A percentile compares a stretch with the other conserved stretches of the same genome.
Conservation (phyloP, 1,139 yeast species). For the Meyerozyma carpophila region DNA sequence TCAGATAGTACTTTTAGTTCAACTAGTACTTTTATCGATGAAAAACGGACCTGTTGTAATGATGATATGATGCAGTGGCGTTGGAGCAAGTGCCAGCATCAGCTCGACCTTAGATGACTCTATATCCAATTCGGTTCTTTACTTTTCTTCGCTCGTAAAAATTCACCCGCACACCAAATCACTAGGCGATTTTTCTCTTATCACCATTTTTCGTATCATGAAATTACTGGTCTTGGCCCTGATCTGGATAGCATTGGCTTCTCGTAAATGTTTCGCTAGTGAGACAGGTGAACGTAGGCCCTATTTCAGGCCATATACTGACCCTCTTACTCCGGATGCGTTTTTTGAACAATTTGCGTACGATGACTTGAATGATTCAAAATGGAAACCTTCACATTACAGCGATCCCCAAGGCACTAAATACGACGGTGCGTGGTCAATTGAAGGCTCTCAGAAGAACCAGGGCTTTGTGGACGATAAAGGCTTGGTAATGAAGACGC, state of each 20-base stretch:
- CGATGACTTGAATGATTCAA: constrained; percentile 30
- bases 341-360: constrained; percentile 67
- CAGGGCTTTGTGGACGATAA: constrained; percentile 60
- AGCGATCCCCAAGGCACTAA: constrained; percentile 48
- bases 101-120: too few relatives aligned
- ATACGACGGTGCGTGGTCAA: constrained; percentile 70
- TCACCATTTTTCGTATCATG: not conserved
- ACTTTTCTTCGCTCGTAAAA: too few relatives aligned
- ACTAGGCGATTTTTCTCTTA: not conserved
- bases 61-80: too few relatives aligned
- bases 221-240: not conserved
- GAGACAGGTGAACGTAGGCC: not conserved
- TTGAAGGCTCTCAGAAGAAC: constrained; percentile 47
- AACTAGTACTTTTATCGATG: too few relatives aligned
- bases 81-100: too few relatives aligned
- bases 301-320: not conserved
- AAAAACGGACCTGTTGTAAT: too few relatives aligned
- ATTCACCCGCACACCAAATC: not conserved
- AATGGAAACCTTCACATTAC: constrained; percentile 65
- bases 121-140: too few relatives aligned
- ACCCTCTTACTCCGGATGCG: constrained; percentile 25
- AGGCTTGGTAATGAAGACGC: constrained; percentile 70
- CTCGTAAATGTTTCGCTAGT: not conserved
- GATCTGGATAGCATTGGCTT: not conserved
- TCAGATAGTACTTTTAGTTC: too few relatives aligned